Percentiles rank a stretch among this genome's conserved stretches.
phyloP scores from a whole-genome alignment of 2,329 filamentous ascomycete genomes.

The Leptographium lundbergii region DNA sequence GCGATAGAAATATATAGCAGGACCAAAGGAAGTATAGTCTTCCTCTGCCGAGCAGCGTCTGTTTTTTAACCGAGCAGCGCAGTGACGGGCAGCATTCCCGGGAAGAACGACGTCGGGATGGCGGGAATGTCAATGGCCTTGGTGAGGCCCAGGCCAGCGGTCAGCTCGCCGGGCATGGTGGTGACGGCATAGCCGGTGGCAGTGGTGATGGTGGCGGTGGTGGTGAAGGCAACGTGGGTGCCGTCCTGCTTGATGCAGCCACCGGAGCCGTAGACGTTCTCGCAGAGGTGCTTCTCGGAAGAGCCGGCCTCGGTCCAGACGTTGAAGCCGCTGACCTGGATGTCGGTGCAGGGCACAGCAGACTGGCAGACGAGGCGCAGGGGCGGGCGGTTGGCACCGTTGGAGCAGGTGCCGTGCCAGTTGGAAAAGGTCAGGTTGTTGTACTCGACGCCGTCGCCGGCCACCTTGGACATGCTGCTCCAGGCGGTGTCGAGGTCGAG shows the following conservation, averaged over 20 bases:
- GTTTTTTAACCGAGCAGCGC: not conserved
- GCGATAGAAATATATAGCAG: too few species aligned
- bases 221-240: constrained; percentile 3
- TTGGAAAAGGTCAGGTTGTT: constrained; percentile 38
- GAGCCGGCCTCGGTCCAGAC: constrained; percentile 15
- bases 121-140: constrained; percentile 9
- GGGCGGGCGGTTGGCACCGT: constrained; percentile 37
- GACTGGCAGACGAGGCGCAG: constrained; percentile 28
- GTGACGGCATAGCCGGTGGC: not conserved
- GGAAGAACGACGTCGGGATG: constrained; percentile 11
- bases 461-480: constrained; percentile 14
- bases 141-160: constrained; percentile 7
- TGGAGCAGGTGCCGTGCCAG: constrained; percentile 40
- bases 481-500: constrained; percentile 43
- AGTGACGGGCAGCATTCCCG: constrained; percentile 1
- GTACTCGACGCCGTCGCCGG: constrained; percentile 38
- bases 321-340: constrained; percentile 11
- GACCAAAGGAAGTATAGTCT: too few species aligned
- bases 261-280: constrained; percentile 12
- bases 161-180: constrained; percentile 5
- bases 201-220: constrained; percentile 4
- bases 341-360: constrained; percentile 9
- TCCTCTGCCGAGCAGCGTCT: too few species aligned
- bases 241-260: constrained; percentile 5
- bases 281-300: constrained; percentile 10